Base-by-base conservation (phyloP, 2,329 filamentous ascomycete genomes). In the Alternaria conjuncta region DNA sequence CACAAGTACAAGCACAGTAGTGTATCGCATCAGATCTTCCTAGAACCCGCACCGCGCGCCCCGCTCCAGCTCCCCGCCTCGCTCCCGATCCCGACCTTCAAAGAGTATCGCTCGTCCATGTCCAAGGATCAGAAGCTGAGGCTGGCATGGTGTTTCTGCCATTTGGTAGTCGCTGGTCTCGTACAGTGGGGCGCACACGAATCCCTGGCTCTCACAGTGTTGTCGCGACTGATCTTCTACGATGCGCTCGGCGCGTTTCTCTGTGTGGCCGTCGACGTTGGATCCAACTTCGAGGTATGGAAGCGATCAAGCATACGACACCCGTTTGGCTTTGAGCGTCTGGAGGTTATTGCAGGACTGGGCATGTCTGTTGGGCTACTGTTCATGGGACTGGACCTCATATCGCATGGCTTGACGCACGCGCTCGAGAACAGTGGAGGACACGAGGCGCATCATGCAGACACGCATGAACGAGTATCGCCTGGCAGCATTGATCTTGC, bases 1-100 rank as follows among this genome's bases (percentile, higher is more conserved):
- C 96, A 99, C 84, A 94, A 96, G 79, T 99, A 99, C 86, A 97
- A 97, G 78, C 95, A 98, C 83, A 96, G 92, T 79, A 97, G 93
- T 78, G 91, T 99, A 61, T 97, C 93, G 20, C 94, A 98, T 78
- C 94, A 97, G 80, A 96, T 98, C 80, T 97, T 98, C 80, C 92
- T 96, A 72, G 94, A 97, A 78, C 96, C 96, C 7, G 91, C 94
- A 0, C 91, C 89, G 5, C 88, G 94, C 57, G 91, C 94, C 1
- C 95, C 96, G 5, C 88, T 97, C 23, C 92, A 95, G 41, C 88
- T 99, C 0, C 96, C 96, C 2, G 93, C 94, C 59, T 97, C 94
- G 30, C 87, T 99, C 0, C 96, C 96, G 0, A 91, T 97, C 41
- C 96, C 96, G 0, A 99, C 95, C 1, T 84, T 93, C 64, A 90